Evolutionary conservation across 2,329 filamentous ascomycete genomes (phyloP).

Genomic region (Periconia sp.): DNA sequence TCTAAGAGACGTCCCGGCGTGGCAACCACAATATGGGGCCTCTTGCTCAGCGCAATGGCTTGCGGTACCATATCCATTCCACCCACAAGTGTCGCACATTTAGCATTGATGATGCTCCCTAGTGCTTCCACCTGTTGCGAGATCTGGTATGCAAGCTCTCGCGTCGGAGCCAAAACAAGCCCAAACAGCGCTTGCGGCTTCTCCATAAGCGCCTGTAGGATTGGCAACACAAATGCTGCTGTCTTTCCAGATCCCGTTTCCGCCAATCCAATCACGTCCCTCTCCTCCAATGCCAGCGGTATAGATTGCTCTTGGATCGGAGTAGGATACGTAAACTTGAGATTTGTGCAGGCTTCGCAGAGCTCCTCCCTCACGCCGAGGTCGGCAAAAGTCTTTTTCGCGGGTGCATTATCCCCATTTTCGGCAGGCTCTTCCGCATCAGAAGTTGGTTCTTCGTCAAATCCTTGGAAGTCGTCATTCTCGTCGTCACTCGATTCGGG

Average conservation of each 20-base stretch:
- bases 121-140: conserved; percentile 86
- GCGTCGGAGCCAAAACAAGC: conserved; percentile 89
- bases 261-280: conserved; percentile 90
- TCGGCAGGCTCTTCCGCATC: conserved; percentile 12
- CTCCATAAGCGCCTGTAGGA: conserved; percentile 86
- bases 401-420: conserved; percentile 8
- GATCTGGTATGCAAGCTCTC: conserved; percentile 93
- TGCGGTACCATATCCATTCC: conserved; percentile 97
- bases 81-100: conserved; percentile 85
- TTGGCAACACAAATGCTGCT: conserved; percentile 90
- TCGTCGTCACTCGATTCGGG: conserved; percentile 33
- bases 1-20: conserved; percentile 86
- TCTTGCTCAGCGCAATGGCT: conserved; percentile 89
- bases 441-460: background rate
- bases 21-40: conserved; percentile 91
- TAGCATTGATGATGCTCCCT: conserved; percentile 84
- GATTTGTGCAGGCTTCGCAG: conserved; percentile 82
- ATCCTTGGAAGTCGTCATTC: conserved; percentile 12
- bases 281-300: conserved; percentile 76
- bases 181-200: conserved; percentile 85
- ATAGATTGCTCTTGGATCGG: conserved; percentile 89
- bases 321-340: conserved; percentile 86
- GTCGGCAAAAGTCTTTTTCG: conserved; percentile 70
- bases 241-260: conserved; percentile 98
- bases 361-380: conserved; percentile 83